Evolutionary conservation across 345 rosid species (phyloP).

Genomic region (Balakata baccata): DNA sequence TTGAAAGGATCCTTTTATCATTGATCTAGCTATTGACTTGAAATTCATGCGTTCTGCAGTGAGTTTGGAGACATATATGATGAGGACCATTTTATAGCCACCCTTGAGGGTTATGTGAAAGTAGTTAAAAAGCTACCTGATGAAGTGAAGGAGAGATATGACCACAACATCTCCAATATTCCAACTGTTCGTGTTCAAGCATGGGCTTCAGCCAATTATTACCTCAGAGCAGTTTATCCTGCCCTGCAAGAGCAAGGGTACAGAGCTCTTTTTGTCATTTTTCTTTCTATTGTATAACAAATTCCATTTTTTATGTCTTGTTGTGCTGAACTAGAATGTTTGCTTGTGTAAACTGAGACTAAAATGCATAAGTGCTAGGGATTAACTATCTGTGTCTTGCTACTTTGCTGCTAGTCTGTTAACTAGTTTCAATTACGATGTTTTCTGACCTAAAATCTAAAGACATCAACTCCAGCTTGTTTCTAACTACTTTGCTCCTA

Average conservation of each 20-base stretch:
- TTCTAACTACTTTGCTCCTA: constrained; percentile 9
- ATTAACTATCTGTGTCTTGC: background rate
- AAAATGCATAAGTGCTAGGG: background rate
- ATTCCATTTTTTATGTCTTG: background rate
- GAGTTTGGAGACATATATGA: constrained; percentile 78
- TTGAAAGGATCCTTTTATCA: background rate
- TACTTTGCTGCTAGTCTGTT: background rate
- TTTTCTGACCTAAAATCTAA: constrained; percentile 4
- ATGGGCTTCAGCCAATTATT: constrained; percentile 75
- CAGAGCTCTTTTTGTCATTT: constrained; percentile 10
- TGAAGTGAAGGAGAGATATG: constrained; percentile 55
- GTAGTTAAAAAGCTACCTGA: constrained; percentile 73
- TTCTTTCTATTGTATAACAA: background rate
- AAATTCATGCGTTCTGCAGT: constrained; percentile 45
- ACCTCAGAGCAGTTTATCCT: constrained; percentile 61
- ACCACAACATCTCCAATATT: constrained; percentile 54
- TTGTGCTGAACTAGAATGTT: background rate
- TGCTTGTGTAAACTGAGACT: background rate
- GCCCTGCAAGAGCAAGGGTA: constrained; percentile 71
- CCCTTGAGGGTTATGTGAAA: constrained; percentile 62
- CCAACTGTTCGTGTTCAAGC: constrained; percentile 65
- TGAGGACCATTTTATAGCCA: constrained; percentile 68
- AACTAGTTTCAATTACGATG: background rate
- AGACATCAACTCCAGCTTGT: background rate
- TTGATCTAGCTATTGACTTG: background rate